A percentile compares a stretch with the other conserved stretches of the same genome.
These are phyloP conservation scores for Pseudogymnoascus sp. DNA, from an alignment of 2,329 filamentous ascomycete genomes.

Conservation along the genomic window DNA sequence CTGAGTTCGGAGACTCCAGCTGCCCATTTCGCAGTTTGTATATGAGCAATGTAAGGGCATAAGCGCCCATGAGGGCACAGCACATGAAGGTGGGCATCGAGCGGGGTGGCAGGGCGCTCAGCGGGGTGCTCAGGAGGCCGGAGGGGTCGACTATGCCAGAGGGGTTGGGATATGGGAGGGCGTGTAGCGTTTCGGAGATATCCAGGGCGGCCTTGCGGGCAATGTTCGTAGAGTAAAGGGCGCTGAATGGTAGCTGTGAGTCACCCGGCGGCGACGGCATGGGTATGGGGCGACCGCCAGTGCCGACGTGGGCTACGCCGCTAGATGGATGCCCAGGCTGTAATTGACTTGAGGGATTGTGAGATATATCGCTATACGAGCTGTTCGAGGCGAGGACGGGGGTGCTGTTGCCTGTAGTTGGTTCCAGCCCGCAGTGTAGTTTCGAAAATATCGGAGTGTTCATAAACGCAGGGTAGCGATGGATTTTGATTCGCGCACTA, in stretches of 20 bases:
- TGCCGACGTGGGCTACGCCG: neutral
- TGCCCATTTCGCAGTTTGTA: neutral
- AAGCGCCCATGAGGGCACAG: slow-evolving; percentile 30
- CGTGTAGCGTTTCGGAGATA: slow-evolving; percentile 39
- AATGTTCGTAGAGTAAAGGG: slow-evolving; percentile 40
- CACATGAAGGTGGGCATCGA: slow-evolving; percentile 30
- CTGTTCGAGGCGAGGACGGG: slow-evolving; percentile 10
- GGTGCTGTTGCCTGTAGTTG: slow-evolving; percentile 22
- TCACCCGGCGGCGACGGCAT: neutral
- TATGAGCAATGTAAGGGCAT: slow-evolving; percentile 28
- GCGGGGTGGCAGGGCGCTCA: slow-evolving; percentile 16
- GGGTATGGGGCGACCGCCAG: neutral
- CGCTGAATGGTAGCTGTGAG: slow-evolving; percentile 35
- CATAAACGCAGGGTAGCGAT: slow-evolving; percentile 44
- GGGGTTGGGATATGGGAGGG: slow-evolving; percentile 40
- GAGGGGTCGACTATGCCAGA: neutral
- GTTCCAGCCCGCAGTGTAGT: slow-evolving; percentile 42
- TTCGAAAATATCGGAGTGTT: slow-evolving; percentile 42
- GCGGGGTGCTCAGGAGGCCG: neutral
- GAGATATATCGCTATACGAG: neutral
- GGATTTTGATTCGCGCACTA: slow-evolving; percentile 44
- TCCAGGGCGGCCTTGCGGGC: slow-evolving; percentile 42
- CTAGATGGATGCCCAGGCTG: neutral
- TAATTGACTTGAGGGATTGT: slow-evolving; percentile 5
- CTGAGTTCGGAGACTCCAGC: neutral